A percentile compares a stretch with the other conserved stretches of the same genome.
Evolutionary conservation across 2,329 filamentous ascomycete genomes (phyloP).

Genomic region (Aspergillus caelatus): DNA sequence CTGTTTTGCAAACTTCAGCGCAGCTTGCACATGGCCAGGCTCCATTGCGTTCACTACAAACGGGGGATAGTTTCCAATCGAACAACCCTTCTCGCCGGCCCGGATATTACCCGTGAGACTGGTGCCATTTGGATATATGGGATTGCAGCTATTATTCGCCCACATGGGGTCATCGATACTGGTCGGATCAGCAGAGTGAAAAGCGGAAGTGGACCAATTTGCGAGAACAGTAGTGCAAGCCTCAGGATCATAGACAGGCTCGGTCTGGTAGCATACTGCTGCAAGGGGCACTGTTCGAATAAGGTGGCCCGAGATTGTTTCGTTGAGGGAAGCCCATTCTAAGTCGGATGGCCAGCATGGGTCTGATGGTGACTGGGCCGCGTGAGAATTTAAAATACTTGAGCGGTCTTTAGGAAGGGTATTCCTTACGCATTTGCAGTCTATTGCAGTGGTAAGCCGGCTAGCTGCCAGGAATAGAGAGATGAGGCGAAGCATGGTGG

Average conservation of each 20-base stretch:
- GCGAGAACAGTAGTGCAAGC: slow-evolving; percentile 12
- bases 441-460: too few species aligned
- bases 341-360: slow-evolving; percentile 34
- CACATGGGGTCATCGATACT: slow-evolving; percentile 24
- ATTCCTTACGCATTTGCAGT: too few species aligned
- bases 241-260: too few species aligned
- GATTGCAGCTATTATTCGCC: slow-evolving; percentile 26
- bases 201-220: slow-evolving; percentile 26
- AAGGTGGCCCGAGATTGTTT: too few species aligned
- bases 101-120: slow-evolving; percentile 15
- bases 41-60: slow-evolving; percentile 31
- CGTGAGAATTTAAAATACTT: too few species aligned
- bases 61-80: slow-evolving; percentile 18
- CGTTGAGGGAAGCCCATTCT: slow-evolving; percentile 36
- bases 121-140: slow-evolving; percentile 24
- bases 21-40: slow-evolving; percentile 29
- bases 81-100: slow-evolving; percentile 15
- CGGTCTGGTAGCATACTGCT: too few species aligned
- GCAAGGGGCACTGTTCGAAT: too few species aligned
- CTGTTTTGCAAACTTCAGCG: slow-evolving; percentile 20
- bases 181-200: slow-evolving; percentile 26
- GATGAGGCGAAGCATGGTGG: too few species aligned
- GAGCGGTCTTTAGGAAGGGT: too few species aligned
- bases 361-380: not conserved
- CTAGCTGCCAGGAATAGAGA: too few species aligned